Percentiles rank a stretch among this genome's conserved stretches.
phyloP scores from a whole-genome alignment of 1,139 yeast genomes.

The Meyerozyma elateridarum region DNA sequence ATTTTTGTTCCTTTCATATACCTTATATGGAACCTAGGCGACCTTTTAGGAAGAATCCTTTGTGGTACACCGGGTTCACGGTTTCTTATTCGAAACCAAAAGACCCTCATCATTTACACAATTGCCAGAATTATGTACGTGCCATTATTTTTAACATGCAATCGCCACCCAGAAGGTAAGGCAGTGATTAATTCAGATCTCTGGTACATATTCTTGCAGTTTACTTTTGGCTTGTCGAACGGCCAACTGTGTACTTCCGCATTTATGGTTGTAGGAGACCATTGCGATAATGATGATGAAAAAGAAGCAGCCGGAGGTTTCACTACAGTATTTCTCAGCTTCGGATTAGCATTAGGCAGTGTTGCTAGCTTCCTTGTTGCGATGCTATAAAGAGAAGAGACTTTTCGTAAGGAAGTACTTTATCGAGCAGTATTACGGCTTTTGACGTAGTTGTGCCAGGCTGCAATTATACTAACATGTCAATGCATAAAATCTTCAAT shows the following conservation, averaged over 20 bases:
- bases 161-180: constrained; percentile 40
- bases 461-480: no score
- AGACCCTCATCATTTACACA: constrained; percentile 46
- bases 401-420: no score
- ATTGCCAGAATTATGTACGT: constrained; percentile 50
- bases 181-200: constrained; percentile 55
- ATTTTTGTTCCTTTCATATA: constrained; percentile 74
- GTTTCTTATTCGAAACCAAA: constrained; percentile 36
- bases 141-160: constrained; percentile 68
- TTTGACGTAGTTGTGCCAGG: no score
- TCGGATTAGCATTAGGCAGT: constrained; percentile 77
- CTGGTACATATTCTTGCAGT: constrained; percentile 65
- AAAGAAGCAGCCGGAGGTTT: constrained; percentile 94
- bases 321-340: constrained; percentile 68
- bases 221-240: constrained; percentile 77
- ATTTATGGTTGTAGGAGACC: constrained; percentile 72
- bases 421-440: no score
- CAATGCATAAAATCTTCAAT: no score
- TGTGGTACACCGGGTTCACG: constrained; percentile 51
- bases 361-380: constrained; percentile 55
- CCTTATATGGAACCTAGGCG: constrained; percentile 87
- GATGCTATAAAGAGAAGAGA: constrained; percentile 1
- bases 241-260: constrained; percentile 82
- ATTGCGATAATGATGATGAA: constrained; percentile 56
- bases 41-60: constrained; percentile 66